Percentiles rank a stretch among this genome's conserved stretches.
Conservation (phyloP, 2,329 filamentous ascomycete species). For the Fusarium praegraminearum region DNA sequence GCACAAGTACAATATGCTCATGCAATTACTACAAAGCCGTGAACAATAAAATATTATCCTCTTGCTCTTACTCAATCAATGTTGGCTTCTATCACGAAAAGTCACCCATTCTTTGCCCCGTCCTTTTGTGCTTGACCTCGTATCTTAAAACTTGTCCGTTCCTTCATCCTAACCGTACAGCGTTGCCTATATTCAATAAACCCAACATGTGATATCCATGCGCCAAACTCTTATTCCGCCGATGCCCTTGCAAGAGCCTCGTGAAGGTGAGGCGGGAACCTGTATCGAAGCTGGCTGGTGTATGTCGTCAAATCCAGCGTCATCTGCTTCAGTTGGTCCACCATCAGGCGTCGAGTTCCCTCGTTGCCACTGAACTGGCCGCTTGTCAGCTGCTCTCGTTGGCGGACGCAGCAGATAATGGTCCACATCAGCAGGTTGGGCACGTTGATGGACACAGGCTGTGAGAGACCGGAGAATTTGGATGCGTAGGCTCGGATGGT, state of each 20-base stretch:
- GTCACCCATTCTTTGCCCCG: constrained; percentile 13
- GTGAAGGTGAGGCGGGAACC: constrained; percentile 87
- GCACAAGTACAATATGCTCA: constrained; percentile 21
- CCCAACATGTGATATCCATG: constrained; percentile 6
- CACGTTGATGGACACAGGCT: constrained; percentile 87
- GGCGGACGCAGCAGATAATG: constrained; percentile 83
- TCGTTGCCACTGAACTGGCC: constrained; percentile 81
- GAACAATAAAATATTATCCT: constrained; percentile 12
- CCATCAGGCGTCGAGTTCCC: constrained; percentile 71
- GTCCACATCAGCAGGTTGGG: constrained; percentile 95
- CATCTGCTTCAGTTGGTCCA: constrained; percentile 79
- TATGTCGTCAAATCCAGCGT: constrained; percentile 94
- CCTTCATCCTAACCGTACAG: constrained; percentile 17
- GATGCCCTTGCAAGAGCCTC: constrained; percentile 88
- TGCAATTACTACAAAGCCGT: constrained; percentile 31
- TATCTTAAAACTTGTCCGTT: constrained; percentile 10
- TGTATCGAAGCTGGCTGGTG: constrained; percentile 90
- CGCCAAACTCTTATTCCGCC: constrained; percentile 62
- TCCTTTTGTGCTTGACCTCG: constrained; percentile 9
- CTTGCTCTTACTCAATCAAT: constrained; percentile 12
- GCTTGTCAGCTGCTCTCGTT: constrained; percentile 77
- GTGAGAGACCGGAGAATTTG: constrained; percentile 81
- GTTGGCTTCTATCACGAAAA: constrained; percentile 7
- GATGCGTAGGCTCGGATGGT: constrained; percentile 83
- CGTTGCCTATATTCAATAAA: constrained; percentile 26